Conservation (phyloP, 139 green algal species). For the Auxenochlorella pyrenoidosa region DNA sequence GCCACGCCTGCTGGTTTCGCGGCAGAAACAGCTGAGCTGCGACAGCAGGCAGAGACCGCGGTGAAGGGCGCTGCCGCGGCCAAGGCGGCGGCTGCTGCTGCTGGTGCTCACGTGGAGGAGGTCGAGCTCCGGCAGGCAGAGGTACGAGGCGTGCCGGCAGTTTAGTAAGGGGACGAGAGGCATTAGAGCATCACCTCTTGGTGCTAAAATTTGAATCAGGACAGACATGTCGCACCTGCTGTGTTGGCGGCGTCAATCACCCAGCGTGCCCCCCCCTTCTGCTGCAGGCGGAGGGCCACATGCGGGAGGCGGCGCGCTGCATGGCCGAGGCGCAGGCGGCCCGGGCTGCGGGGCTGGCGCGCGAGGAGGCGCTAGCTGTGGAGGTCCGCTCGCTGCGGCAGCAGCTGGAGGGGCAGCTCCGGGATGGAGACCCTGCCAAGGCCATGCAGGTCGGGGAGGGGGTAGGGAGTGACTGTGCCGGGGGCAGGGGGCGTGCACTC, state of each 20-base stretch:
- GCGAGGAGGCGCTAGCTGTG: conserved; percentile 10
- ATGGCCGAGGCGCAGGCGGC: conserved; percentile 19
- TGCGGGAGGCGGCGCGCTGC: conserved; percentile 20
- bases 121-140: conserved; percentile 9
- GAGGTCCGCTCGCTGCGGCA: conserved; percentile 18
- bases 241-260: neutral
- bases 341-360: neutral
- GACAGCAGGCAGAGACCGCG: neutral
- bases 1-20: conserved; percentile 25
- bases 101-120: neutral
- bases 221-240: too few relatives aligned
- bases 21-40: conserved; percentile 2
- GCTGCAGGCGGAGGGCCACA: conserved; percentile 24
- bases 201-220: too few relatives aligned
- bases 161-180: too few relatives aligned
- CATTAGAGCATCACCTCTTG: too few relatives aligned
- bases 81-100: neutral
- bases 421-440: neutral
- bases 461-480: too few relatives aligned
- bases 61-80: neutral
- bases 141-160: neutral
- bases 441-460: neutral
- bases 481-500: neutral
- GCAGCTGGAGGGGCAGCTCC: conserved; percentile 17
- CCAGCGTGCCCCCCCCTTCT: neutral